Conservation (phyloP, 257 asterid genomes). For the Penstemon eatonii region DNA sequence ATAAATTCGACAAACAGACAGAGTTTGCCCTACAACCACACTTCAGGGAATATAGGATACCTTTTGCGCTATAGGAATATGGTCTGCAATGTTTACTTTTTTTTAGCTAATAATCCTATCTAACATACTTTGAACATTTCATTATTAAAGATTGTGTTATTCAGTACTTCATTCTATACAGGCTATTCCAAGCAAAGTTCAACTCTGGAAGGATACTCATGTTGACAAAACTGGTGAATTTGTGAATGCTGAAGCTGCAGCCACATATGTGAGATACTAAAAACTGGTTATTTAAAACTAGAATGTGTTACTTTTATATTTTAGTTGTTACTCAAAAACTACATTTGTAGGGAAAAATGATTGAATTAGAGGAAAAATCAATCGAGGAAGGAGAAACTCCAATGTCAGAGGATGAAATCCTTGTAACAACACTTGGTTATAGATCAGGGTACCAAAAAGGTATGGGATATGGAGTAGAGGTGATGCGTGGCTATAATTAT, state of each 20-base stretch:
- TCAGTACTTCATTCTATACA: background rate
- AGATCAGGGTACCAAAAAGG: conserved; percentile 1
- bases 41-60: background rate
- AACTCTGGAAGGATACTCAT: background rate
- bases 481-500: background rate
- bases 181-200: background rate
- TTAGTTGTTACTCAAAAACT: background rate
- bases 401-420: background rate
- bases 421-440: background rate
- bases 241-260: background rate
- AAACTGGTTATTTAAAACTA: too few species aligned
- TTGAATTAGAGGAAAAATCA: background rate
- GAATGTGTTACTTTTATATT: too few species aligned
- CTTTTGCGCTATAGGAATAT: background rate
- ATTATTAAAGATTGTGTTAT: background rate
- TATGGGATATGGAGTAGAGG: conserved; percentile 1
- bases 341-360: background rate
- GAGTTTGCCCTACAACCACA: background rate
- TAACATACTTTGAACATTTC: background rate
- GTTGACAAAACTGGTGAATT: background rate
- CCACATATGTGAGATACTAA: background rate
- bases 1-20: background rate
- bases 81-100: background rate
- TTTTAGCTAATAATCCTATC: background rate
- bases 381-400: background rate